Percentiles rank a stretch among this genome's conserved stretches.
phyloP scores from a whole-genome alignment of 2,329 filamentous ascomycete genomes.

The Alternaria sp. region DNA sequence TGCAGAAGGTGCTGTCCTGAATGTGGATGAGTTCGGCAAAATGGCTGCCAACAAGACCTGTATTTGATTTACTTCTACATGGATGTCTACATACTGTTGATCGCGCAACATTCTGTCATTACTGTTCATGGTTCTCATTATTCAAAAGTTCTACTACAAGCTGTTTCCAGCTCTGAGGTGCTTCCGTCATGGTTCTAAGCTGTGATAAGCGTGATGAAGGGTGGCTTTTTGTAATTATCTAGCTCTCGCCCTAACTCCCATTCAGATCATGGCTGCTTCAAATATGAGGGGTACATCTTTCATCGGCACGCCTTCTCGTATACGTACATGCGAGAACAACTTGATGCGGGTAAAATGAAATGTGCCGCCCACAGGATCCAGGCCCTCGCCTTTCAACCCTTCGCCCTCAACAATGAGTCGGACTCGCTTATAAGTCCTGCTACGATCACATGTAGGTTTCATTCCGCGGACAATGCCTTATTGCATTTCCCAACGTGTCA shows the following conservation, averaged over 20 bases:
- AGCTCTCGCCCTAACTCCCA: not conserved
- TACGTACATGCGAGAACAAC: not conserved
- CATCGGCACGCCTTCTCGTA: not conserved
- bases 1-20: slow-evolving; percentile 2
- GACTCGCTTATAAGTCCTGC: not conserved
- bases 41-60: not conserved
- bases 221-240: not conserved
- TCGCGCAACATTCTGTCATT: not conserved
- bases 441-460: not conserved
- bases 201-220: not conserved
- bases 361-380: not conserved
- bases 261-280: not conserved
- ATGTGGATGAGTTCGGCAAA: slow-evolving; percentile 21
- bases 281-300: not conserved
- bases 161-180: not conserved
- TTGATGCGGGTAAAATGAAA: not conserved
- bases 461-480: not conserved
- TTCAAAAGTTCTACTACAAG: not conserved
- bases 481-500: not conserved
- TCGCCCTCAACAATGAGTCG: not conserved
- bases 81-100: not conserved
- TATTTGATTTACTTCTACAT: not conserved
- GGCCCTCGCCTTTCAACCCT: not conserved
- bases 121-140: not conserved
- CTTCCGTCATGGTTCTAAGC: not conserved